Conservation (phyloP, 306 rosid genomes). For the Rosa persica region DNA sequence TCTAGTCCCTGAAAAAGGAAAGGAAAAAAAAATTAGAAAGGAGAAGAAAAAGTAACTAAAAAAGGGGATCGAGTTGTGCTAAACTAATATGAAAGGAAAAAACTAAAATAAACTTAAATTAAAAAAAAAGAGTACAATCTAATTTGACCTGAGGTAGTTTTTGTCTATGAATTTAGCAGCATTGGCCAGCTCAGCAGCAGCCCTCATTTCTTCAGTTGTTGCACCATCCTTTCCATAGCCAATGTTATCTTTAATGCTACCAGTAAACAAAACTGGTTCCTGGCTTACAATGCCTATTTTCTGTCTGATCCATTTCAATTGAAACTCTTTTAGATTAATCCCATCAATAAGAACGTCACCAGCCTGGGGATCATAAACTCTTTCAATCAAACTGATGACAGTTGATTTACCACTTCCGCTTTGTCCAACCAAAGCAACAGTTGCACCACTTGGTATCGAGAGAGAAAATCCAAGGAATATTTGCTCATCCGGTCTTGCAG, state of each 20-base stretch:
- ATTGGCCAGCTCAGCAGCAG: constrained; percentile 75
- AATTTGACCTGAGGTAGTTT: constrained; percentile 57
- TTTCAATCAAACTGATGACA: constrained; percentile 66
- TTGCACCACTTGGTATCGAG: constrained; percentile 61
- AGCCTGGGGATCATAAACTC: constrained; percentile 77
- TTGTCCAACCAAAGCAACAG: constrained; percentile 77
- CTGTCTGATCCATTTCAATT: constrained; percentile 75
- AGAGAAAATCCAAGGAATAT: constrained; percentile 64
- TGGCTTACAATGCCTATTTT: constrained; percentile 84
- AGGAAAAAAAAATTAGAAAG: too few relatives aligned
- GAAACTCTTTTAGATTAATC: constrained; percentile 55
- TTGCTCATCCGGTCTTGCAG: constrained; percentile 65
- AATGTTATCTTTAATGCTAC: constrained; percentile 76
- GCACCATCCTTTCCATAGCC: constrained; percentile 73
- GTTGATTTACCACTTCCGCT: constrained; percentile 95
- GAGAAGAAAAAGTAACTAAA: neutral
- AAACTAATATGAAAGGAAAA: neutral
- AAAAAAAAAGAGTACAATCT: neutral
- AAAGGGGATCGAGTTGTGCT: neutral
- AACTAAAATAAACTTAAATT: neutral
- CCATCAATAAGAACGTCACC: constrained; percentile 80
- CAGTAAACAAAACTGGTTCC: constrained; percentile 68
- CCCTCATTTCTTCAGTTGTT: constrained; percentile 60
- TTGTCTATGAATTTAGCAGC: constrained; percentile 71
- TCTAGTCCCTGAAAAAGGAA: constrained; percentile 44